A percentile compares a stretch with the other conserved stretches of the same genome.
Evolutionary conservation across 2,329 filamentous ascomycete genomes (phyloP).

Genomic region (Chrysoporthe austroafricana): DNA sequence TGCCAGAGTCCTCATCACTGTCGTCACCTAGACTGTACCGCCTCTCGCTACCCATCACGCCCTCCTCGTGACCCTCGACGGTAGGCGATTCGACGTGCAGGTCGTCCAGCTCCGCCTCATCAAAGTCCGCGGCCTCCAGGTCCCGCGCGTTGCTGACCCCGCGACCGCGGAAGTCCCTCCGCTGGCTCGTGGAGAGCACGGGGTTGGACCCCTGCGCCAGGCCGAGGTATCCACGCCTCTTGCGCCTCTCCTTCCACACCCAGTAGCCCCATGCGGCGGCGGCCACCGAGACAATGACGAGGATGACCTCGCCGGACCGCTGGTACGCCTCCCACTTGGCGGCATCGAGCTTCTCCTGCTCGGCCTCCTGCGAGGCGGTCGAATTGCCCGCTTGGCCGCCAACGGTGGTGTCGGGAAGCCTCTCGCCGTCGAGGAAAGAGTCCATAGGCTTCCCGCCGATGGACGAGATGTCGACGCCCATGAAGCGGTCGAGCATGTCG

Average conservation of each 20-base stretch:
- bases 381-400: constrained; percentile 64
- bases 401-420: constrained; percentile 76
- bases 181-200: constrained; percentile 43
- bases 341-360: constrained; percentile 74
- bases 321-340: constrained; percentile 90
- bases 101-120: constrained; percentile 68
- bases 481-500: constrained; percentile 97
- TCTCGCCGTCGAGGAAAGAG: constrained; percentile 83
- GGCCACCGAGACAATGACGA: constrained; percentile 78
- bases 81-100: constrained; percentile 56
- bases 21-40: constrained; percentile 62
- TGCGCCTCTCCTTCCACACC: constrained; percentile 65
- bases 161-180: constrained; percentile 48
- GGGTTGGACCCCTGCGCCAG: constrained; percentile 41
- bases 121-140: constrained; percentile 67
- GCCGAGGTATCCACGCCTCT: constrained; percentile 55
- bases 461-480: constrained; percentile 86
- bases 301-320: constrained; percentile 81
- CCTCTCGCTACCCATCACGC: constrained; percentile 41
- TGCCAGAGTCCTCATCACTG: constrained; percentile 55
- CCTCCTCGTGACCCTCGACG: constrained; percentile 38
- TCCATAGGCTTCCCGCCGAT: constrained; percentile 83
- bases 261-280: constrained; percentile 76
- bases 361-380: constrained; percentile 67
- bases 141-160: constrained; percentile 48